phyloP scores from a whole-genome alignment of 192 early-diverging fungal genomes.

The Martensiomyces pterosporus region DNA sequence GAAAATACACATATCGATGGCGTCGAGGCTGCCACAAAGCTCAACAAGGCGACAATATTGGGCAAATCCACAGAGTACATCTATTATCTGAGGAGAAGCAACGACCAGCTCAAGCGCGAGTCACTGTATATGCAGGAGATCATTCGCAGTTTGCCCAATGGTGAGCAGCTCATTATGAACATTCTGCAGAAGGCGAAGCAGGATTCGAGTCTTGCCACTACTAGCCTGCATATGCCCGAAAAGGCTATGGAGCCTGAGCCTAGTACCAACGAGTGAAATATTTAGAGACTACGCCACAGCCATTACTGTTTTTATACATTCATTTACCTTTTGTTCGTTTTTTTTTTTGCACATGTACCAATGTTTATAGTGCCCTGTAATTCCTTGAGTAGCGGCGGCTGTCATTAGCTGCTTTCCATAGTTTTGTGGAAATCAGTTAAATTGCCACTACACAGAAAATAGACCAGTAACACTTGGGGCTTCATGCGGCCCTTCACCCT shows the following conservation, averaged over 20 bases:
- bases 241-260: too few relatives aligned
- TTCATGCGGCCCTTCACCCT: too few relatives aligned
- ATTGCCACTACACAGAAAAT: not conserved
- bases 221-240: conserved; percentile 24
- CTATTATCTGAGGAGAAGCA: conserved; percentile 42
- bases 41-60: conserved; percentile 93
- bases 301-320: not conserved
- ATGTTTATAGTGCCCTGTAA: not conserved
- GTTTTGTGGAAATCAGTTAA: not conserved
- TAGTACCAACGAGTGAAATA: too few relatives aligned
- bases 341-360: too few relatives aligned
- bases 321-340: too few relatives aligned
- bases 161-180: conserved; percentile 17
- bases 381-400: not conserved
- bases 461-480: too few relatives aligned
- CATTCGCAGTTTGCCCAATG: conserved; percentile 26
- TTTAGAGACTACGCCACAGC: too few relatives aligned
- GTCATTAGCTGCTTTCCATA: not conserved
- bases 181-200: conserved; percentile 21
- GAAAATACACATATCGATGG: conserved; percentile 65
- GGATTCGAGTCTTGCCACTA: conserved; percentile 29
- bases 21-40: conserved; percentile 75
- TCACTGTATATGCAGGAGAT: conserved; percentile 32
- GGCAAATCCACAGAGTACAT: conserved; percentile 93
- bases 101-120: conserved; percentile 41